Evolutionary conservation across 2,329 filamentous ascomycete genomes (phyloP), one percentile per base, ranked within the genome.

Genomic region (Corinectria fuckeliana): DNA sequence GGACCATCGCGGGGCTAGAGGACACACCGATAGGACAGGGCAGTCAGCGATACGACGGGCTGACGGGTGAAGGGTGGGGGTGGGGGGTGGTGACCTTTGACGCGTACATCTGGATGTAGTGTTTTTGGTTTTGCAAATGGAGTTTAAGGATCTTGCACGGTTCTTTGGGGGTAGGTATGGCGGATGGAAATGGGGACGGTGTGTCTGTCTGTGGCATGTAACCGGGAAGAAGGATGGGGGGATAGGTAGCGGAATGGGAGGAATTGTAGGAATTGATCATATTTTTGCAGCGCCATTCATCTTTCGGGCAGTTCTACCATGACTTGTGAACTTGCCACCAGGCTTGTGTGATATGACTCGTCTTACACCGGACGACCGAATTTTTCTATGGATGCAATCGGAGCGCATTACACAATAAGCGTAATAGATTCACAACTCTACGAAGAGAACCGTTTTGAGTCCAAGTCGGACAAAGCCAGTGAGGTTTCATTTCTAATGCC

Each of bases 61-160:
- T 53, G 53, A 54, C 38, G 36, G 44, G 45, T 34, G 41, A 50
- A 30, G 50, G 51, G 39, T 51, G 57, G 44, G 56, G 56, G 45
- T 36, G 51, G 39, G 50, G 57, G 44, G 56, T 53, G 45, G 32
- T 53, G 56, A 60, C 60, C 62, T 64, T 56, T 58, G 53, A 64
- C 55, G 53, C 64, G 61, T 61, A 71, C 68, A 75, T 74, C 74
- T 76, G 74, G 74, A 76, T 76, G 73, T 76, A 74, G 72, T 68
- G 57, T 61, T 75, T 76, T 76, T 75, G 71, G 74, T 67, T 74
- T 76, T 75, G 73, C 70, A 73, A 71, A 70, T 68, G 74, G 74
- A 76, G 74, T 76, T 73, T 65, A 64, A 66, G 72, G 74, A 75
- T 71, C 69, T 71, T 67, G 60, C 56, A 61, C 60, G 69, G 69